Base-by-base conservation (phyloP, 768 basidiomycete genomes). In the Russula brevipes region DNA sequence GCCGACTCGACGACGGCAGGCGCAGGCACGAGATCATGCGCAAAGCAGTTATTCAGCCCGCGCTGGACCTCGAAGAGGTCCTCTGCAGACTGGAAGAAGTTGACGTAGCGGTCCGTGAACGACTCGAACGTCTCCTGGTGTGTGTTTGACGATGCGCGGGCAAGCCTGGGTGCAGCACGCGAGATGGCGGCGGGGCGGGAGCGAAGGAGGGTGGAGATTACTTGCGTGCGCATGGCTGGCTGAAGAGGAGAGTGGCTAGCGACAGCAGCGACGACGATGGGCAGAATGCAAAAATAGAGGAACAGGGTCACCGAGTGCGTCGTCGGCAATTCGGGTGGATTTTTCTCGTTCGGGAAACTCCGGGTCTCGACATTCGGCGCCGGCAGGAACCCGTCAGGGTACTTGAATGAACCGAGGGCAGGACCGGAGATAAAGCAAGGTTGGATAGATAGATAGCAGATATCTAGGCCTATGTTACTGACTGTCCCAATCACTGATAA, bases 61-160 rank as follows among this genome's bases (percentile, higher is more conserved):
- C 97, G 91, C 78, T 99, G 96, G 67, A 99, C 89, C 81, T 99
- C 97, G 73, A 99, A 99, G 61, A 98, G 83, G 78, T 99, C 97
- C 72, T 94, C 86, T 54, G 93, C 94, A 60, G 85, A 82, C 72
- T 90, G 78, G 83, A 99, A 99, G 78, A 99, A 99, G 68, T 81
- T 80, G 72, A 94, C 87, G 78, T 98, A 98, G 73, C 96, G 92
- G 65, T 87, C 83, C 71, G 91, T 92, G 81, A 98, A 98, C 50
- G 89, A 83, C 74, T 97, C 95, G 76, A 93, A 98, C 17, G 89
- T 83, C 79, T 98, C 95, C 75, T 93, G 87, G 66, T 86, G 92
- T 45, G 81, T 83, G 72, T 77, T 77, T 53, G 83, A 80, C 46
- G 78, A 76, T 38, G 75, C 73, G 70, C 86, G 84, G 66, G 78